Evolutionary conservation across 129 eudicot genomes (phyloP).

Genomic region (Chrysanthemum seticuspe): DNA sequence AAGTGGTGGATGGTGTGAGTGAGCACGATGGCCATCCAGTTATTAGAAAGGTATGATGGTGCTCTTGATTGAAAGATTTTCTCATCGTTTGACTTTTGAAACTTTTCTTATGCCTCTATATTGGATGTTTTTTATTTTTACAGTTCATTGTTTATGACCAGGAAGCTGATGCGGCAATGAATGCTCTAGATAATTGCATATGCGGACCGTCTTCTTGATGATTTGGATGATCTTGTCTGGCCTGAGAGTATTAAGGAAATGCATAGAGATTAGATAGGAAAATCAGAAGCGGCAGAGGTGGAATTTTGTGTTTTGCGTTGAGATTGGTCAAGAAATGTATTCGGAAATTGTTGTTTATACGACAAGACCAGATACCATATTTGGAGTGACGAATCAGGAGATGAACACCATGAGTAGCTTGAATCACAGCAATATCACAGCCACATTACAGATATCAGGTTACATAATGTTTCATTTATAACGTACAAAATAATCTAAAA

Average conservation of each 20-base stretch:
- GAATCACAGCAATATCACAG: too few species aligned
- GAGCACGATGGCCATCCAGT: too few species aligned
- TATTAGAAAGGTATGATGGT: too few species aligned
- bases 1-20: too few species aligned
- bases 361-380: slow-evolving; percentile 91
- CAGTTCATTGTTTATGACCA: slow-evolving; percentile 92
- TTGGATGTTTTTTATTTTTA: too few species aligned
- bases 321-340: slow-evolving; percentile 50
- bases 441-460: too few species aligned
- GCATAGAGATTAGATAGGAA: slow-evolving; percentile 99
- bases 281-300: slow-evolving; percentile 92
- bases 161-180: slow-evolving; percentile 99
- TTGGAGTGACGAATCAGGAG: slow-evolving; percentile 99
- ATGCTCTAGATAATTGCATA: slow-evolving; percentile 94
- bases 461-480: too few species aligned
- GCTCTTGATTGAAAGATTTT: too few species aligned
- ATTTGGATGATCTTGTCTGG: slow-evolving; percentile 98
- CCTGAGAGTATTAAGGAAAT: slow-evolving; percentile 98
- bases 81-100: too few species aligned
- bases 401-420: too few species aligned
- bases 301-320: slow-evolving; percentile 52
- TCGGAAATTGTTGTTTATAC: slow-evolving; percentile 74
- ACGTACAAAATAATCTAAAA: too few species aligned
- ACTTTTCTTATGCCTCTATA: too few species aligned
- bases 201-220: slow-evolving; percentile 98